phyloP scores from a whole-genome alignment of 164 flowering plant genomes.

The Warburgia ugandensis region DNA sequence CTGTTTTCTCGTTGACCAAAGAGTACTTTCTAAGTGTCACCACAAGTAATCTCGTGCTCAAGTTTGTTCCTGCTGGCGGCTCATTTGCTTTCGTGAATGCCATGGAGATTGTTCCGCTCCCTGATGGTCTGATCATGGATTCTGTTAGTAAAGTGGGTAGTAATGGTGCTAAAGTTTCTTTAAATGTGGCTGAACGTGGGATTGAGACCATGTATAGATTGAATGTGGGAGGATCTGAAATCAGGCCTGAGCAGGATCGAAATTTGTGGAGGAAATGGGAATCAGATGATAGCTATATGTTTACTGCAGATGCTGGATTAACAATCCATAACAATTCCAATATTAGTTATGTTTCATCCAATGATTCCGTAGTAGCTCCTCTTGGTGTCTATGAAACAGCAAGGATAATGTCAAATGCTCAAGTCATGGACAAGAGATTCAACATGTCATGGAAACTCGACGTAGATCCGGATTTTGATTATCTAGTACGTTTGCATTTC shows the following conservation, averaged over 20 bases:
- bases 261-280: slow-evolving; percentile 62
- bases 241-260: slow-evolving; percentile 37
- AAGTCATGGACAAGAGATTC: slow-evolving; percentile 52
- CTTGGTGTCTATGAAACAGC: slow-evolving; percentile 65
- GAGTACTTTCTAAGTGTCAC: slow-evolving; percentile 43
- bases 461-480: slow-evolving; percentile 66
- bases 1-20: slow-evolving; percentile 33
- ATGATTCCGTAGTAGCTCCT: slow-evolving; percentile 54
- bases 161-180: slow-evolving; percentile 22
- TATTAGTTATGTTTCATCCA: slow-evolving; percentile 41
- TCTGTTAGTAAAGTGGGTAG: slow-evolving; percentile 45
- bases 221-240: slow-evolving; percentile 60
- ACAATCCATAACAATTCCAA: slow-evolving; percentile 33
- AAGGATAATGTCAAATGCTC: slow-evolving; percentile 40
- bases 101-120: slow-evolving; percentile 50
- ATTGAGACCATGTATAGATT: slow-evolving; percentile 69
- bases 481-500: slow-evolving; percentile 66
- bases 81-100: slow-evolving; percentile 66
- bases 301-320: slow-evolving; percentile 39
- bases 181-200: slow-evolving; percentile 34
- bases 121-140: slow-evolving; percentile 24
- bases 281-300: slow-evolving; percentile 52
- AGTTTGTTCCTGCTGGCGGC: slow-evolving; percentile 35
- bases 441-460: slow-evolving; percentile 80
- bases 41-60: slow-evolving; percentile 25